Conservation (phyloP, 2,329 filamentous ascomycete genomes). For the Pseudocercospora pini-densiflorae region DNA sequence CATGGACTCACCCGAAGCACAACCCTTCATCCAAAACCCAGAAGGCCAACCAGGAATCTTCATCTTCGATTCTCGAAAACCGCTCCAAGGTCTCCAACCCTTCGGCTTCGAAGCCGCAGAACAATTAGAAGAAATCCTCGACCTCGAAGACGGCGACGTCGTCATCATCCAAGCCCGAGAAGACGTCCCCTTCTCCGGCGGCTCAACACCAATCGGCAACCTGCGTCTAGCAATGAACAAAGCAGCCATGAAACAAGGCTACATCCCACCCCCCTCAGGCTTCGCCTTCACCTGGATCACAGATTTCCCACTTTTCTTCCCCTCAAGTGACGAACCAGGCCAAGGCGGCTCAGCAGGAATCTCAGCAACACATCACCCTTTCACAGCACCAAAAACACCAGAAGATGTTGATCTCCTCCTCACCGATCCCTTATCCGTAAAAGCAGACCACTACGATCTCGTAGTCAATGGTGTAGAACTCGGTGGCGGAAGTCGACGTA, state of each 20-base stretch:
- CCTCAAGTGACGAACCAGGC: constrained; percentile 69
- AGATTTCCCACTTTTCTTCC: constrained; percentile 92
- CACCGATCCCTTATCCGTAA: constrained; percentile 71
- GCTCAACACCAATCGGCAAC: constrained; percentile 74
- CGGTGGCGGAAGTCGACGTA: constrained; percentile 89
- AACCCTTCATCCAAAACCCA: constrained; percentile 67
- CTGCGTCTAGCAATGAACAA: constrained; percentile 73
- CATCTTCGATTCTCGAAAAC: constrained; percentile 72
- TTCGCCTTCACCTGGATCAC: constrained; percentile 83
- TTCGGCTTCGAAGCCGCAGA: constrained; percentile 75
- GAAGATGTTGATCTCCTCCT: constrained; percentile 76
- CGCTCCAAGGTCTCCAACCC: constrained; percentile 75
- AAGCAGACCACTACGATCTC: constrained; percentile 91
- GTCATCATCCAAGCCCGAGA: constrained; percentile 80
- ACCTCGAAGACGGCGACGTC: constrained; percentile 73
- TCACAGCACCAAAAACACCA: constrained; percentile 80
- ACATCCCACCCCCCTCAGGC: constrained; percentile 56
- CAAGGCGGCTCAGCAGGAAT: constrained; percentile 83
- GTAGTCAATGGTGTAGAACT: constrained; percentile 95
- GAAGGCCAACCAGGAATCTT: constrained; percentile 82
- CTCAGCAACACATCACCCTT: constrained; percentile 90
- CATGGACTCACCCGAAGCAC: constrained; percentile 67
- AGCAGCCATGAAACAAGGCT: constrained; percentile 65
- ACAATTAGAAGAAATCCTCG: constrained; percentile 57
- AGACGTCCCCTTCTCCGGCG: constrained; percentile 67